Conservation (phyloP, 2,329 filamentous ascomycete species). For the Metarhizium album region DNA sequence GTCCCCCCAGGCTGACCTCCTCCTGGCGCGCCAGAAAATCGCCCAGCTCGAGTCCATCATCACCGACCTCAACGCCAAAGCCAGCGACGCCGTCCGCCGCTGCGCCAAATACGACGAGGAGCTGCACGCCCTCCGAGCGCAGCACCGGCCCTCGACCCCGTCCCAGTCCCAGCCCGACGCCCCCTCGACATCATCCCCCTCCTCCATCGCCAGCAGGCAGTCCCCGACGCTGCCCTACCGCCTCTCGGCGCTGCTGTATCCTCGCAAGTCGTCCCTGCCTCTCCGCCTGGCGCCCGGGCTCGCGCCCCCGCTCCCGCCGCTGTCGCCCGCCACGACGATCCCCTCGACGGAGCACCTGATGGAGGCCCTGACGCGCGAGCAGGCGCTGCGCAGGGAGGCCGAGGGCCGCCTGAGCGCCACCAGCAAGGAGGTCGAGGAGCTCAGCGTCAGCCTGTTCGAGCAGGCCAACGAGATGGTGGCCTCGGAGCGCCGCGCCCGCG, state of each 20-base stretch:
- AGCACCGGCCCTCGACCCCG: constrained; percentile 5
- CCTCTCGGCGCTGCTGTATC: constrained; percentile 33
- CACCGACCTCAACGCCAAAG: constrained; percentile 58
- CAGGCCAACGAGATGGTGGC: constrained; percentile 86
- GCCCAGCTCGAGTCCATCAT: constrained; percentile 63
- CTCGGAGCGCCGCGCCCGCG: constrained; percentile 58
- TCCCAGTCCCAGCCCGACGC: constrained; percentile 19
- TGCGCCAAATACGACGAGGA: constrained; percentile 57
- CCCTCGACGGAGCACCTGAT: constrained; percentile 40
- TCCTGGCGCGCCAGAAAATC: constrained; percentile 48
- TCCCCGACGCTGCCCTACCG: constrained; percentile 26
- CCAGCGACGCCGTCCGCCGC: constrained; percentile 50
- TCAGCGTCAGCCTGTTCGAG: constrained; percentile 65
- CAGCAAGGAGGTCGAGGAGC: constrained; percentile 65
- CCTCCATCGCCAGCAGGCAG: too few relatives aligned
- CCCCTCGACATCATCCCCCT: too few relatives aligned
- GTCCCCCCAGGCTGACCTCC: constrained; percentile 32
- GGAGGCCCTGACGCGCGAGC: constrained; percentile 54
- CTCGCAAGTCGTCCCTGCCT: constrained; percentile 40
- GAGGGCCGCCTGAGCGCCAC: constrained; percentile 58
- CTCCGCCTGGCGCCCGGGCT: constrained; percentile 10
- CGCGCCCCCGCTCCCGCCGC: too few relatives aligned
- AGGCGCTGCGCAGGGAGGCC: constrained; percentile 54
- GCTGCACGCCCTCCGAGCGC: constrained; percentile 6
- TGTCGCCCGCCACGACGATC: constrained; percentile 3